Evolutionary conservation across 805 yeast species (phyloP).

Genomic region (Starmera quercuum): DNA sequence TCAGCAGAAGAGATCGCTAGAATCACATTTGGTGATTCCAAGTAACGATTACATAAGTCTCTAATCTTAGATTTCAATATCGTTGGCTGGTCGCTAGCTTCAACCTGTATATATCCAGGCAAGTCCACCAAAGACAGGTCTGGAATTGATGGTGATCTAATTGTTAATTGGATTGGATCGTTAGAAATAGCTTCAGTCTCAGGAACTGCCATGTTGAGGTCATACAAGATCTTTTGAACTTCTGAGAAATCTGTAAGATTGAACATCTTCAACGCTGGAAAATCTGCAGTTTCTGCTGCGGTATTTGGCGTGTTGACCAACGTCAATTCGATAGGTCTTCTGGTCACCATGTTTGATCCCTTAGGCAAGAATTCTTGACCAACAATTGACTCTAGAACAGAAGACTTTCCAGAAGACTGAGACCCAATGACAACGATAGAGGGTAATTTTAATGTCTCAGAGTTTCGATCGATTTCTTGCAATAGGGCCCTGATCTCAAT

Average conservation of each 20-base stretch:
- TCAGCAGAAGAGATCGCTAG: conserved; percentile 96
- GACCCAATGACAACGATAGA: conserved; percentile 96
- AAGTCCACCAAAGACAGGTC: conserved; percentile 91
- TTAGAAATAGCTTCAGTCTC: conserved; percentile 77
- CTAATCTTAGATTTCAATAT: conserved; percentile 75
- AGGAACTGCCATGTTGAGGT: conserved; percentile 89
- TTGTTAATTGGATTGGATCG: conserved; percentile 90
- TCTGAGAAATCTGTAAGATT: conserved; percentile 81
- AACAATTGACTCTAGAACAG: conserved; percentile 91
- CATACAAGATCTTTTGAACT: conserved; percentile 81
- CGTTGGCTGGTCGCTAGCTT: conserved; percentile 92
- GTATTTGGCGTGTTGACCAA: conserved; percentile 76
- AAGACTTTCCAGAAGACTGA: conserved; percentile 94
- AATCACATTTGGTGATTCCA: conserved; percentile 88
- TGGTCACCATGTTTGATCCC: conserved; percentile 96
- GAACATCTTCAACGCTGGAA: conserved; percentile 80
- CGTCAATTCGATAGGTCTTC: conserved; percentile 95
- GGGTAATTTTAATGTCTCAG: conserved; percentile 76
- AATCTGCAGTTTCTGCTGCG: conserved; percentile 85
- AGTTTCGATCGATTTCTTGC: conserved; percentile 61
- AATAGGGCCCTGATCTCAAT: conserved; percentile 85
- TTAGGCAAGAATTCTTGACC: conserved; percentile 98
- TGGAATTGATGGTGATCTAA: conserved; percentile 84
- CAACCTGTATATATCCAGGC: conserved; percentile 96
- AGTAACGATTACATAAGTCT: conserved; percentile 73